phyloP scores from a whole-genome alignment of 2,329 filamentous ascomycete genomes.

The Aureobasidium sp. region DNA sequence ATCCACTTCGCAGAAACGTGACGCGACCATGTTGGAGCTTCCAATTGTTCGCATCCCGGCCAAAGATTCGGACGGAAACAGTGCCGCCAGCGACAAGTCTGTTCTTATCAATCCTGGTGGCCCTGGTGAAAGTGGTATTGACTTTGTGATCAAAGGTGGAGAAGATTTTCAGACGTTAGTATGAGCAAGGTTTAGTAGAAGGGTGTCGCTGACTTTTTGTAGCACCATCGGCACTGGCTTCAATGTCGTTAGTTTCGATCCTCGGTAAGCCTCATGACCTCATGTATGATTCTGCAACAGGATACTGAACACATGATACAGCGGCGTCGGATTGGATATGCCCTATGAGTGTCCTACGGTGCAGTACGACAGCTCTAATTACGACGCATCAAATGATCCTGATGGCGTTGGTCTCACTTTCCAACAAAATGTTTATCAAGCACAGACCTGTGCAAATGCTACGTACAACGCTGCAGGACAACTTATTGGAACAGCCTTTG shows the following conservation, averaged over 20 bases:
- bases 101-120: conserved; percentile 42
- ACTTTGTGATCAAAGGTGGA: conserved; percentile 29
- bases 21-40: conserved; percentile 30
- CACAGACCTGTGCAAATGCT: not conserved
- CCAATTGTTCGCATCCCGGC: conserved; percentile 41
- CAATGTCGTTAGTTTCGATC: conserved; percentile 37
- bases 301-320: not conserved
- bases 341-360: not conserved
- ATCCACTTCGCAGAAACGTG: not conserved
- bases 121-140: conserved; percentile 40
- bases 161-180: conserved; percentile 22
- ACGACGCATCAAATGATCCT: not conserved
- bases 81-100: conserved; percentile 40
- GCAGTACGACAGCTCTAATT: not conserved
- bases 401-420: not conserved
- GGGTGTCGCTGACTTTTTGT: too few species aligned
- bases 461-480: not conserved
- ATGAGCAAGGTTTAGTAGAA: not conserved
- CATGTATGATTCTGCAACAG: not conserved
- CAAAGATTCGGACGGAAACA: conserved; percentile 29
- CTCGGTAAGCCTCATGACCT: conserved; percentile 22
- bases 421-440: not conserved
- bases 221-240: conserved; percentile 30
- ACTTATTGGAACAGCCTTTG: not conserved
- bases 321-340: not conserved